Evolutionary conservation across 2,329 filamentous ascomycete genomes (phyloP).

Genomic region (Eutypella sp.): DNA sequence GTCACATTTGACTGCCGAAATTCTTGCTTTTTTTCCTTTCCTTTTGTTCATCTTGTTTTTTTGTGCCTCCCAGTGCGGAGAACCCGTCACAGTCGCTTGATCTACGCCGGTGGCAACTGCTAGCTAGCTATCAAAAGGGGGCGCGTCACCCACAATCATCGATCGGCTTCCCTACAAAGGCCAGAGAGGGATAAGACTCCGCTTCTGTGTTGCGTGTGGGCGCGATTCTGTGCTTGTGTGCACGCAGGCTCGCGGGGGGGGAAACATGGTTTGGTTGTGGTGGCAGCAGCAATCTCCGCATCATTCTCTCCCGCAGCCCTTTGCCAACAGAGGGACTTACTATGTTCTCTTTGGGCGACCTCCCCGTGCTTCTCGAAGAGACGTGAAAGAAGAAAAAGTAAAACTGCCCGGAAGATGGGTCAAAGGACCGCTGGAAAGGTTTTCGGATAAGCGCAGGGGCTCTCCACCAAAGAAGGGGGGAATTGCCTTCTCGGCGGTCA

Average conservation of each 20-base stretch:
- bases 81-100: slow-evolving; percentile 10
- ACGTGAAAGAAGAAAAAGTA: too few relatives aligned
- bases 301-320: slow-evolving; percentile 25
- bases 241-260: slow-evolving; percentile 31
- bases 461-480: slow-evolving; percentile 25
- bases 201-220: slow-evolving; percentile 32
- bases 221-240: slow-evolving; percentile 36
- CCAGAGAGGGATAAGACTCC: slow-evolving; percentile 15
- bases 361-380: slow-evolving; percentile 35
- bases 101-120: slow-evolving; percentile 4
- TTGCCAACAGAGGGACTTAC: slow-evolving; percentile 17
- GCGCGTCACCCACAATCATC: slow-evolving; percentile 4
- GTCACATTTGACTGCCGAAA: slow-evolving; percentile 6
- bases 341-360: slow-evolving; percentile 15
- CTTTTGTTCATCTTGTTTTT: slow-evolving; percentile 8
- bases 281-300: slow-evolving; percentile 36
- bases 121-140: slow-evolving; percentile 4
- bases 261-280: slow-evolving; percentile 31
- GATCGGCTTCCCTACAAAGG: slow-evolving; percentile 11
- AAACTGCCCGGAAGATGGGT: slow-evolving; percentile 20
- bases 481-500: slow-evolving; percentile 26
- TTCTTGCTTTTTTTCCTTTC: too few relatives aligned
- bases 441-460: slow-evolving; percentile 32
- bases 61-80: slow-evolving; percentile 6
- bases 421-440: slow-evolving; percentile 19